A percentile compares a stretch with the other conserved stretches of the same genome.
phyloP scores from a whole-genome alignment of 1,284 basidiomycete genomes.

The Leccinum ponderosum region DNA sequence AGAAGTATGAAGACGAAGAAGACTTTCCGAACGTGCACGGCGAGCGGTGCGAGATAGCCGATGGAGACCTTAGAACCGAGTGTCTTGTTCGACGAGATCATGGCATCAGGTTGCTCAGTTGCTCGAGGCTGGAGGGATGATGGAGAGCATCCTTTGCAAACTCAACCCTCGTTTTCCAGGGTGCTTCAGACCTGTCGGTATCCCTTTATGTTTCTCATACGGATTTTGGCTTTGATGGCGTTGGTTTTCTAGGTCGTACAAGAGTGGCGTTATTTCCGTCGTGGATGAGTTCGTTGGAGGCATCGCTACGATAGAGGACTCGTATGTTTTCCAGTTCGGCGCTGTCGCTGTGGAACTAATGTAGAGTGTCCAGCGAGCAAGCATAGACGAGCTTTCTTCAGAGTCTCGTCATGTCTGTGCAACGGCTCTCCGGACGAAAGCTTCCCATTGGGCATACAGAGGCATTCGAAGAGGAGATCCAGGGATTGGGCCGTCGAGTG shows the following conservation, averaged over 20 bases:
- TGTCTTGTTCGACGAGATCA: conserved; percentile 53
- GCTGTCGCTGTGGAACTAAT: conserved; percentile 1
- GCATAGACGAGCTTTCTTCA: conserved; percentile 21
- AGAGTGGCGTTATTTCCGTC: conserved; percentile 60
- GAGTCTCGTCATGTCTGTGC: conserved; percentile 19
- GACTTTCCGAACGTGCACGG: conserved; percentile 67
- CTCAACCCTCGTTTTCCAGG: conserved; percentile 55
- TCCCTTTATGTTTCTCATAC: neutral
- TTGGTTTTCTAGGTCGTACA: conserved; percentile 53
- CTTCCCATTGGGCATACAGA: conserved; percentile 17
- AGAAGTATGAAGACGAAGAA: conserved; percentile 87
- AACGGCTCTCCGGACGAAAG: conserved; percentile 18
- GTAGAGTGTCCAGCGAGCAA: conserved; percentile 13
- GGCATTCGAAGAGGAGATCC: conserved; percentile 13
- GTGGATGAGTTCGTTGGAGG: conserved; percentile 69
- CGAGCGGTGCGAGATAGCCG: conserved; percentile 42
- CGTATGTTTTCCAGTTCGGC: conserved; percentile 29
- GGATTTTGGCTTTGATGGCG: conserved; percentile 5
- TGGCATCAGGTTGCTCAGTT: conserved; percentile 51
- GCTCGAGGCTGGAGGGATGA: conserved; percentile 12
- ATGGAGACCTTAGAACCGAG: conserved; percentile 49
- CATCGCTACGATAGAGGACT: conserved; percentile 66
- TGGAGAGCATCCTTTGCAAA: conserved; percentile 26
- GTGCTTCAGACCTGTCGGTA: conserved; percentile 62
- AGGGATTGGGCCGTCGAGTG: conserved; percentile 11